Evolutionary conservation across 2,329 filamentous ascomycete species (phyloP).

Genomic region (Pseudogymnoascus sp.): DNA sequence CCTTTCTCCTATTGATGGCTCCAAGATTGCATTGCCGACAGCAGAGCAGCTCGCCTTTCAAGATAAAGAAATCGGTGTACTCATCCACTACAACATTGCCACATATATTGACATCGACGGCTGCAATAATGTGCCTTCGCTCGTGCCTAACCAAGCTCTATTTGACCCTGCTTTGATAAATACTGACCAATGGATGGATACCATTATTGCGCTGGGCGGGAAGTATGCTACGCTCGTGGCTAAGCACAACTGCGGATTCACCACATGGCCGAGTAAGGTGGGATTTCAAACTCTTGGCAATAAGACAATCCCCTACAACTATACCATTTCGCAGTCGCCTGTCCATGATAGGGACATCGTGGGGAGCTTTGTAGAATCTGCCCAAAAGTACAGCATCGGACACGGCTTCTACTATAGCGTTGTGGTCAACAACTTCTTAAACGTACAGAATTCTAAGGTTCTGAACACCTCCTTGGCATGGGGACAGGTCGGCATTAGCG

Average conservation of each 20-base stretch:
- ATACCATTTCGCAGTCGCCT: slow-evolving; percentile 24
- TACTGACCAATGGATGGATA: slow-evolving; percentile 26
- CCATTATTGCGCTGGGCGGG: slow-evolving; percentile 22
- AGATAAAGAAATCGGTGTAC: slow-evolving; percentile 22
- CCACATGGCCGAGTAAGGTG: slow-evolving; percentile 24
- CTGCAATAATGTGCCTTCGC: slow-evolving; percentile 19
- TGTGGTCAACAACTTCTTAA: slow-evolving; percentile 27
- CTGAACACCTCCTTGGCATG: slow-evolving; percentile 13
- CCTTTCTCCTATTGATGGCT: slow-evolving; percentile 23
- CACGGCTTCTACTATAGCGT: slow-evolving; percentile 27
- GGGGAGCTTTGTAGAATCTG: slow-evolving; percentile 21
- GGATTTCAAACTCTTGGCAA: slow-evolving; percentile 21
- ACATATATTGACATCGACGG: slow-evolving; percentile 23
- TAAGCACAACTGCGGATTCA: slow-evolving; percentile 28
- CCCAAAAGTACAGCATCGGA: slow-evolving; percentile 22
- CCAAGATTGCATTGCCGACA: slow-evolving; percentile 20
- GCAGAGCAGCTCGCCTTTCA: slow-evolving; percentile 22
- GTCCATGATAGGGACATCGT: slow-evolving; percentile 22
- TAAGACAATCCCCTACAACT: slow-evolving; percentile 23
- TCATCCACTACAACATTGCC: slow-evolving; percentile 24
- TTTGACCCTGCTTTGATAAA: slow-evolving; percentile 12
- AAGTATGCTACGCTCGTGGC: slow-evolving; percentile 26
- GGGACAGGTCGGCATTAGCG: slow-evolving; percentile 20
- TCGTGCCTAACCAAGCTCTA: no score
- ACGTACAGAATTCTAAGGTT: slow-evolving; percentile 21